Evolutionary conservation across 2,329 filamentous ascomycete genomes (phyloP).

Genomic region (Xylogone sp.): DNA sequence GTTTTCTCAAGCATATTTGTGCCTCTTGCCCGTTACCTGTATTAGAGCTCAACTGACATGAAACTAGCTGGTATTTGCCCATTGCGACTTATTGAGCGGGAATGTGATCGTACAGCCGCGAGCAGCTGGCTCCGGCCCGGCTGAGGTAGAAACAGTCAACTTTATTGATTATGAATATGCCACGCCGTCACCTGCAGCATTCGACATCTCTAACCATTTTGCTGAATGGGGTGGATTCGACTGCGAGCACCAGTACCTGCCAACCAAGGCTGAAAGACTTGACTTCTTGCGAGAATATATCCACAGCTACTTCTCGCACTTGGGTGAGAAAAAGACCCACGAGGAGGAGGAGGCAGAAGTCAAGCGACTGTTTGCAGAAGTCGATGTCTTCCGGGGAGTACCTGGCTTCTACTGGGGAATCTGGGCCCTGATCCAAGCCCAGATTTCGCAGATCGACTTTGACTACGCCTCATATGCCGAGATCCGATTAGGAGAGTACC

Average conservation of each 20-base stretch:
- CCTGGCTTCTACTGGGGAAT: conserved; percentile 92
- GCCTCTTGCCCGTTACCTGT: not conserved
- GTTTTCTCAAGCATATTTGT: not conserved
- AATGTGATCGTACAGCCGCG: conserved; percentile 83
- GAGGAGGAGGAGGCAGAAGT: conserved; percentile 58
- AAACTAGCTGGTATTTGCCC: conserved; percentile 79
- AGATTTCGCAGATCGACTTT: conserved; percentile 93
- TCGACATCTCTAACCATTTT: conserved; percentile 97
- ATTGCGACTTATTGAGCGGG: conserved; percentile 93
- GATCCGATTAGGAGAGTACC: conserved; percentile 82
- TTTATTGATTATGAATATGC: conserved; percentile 99
- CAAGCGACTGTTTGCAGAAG: conserved; percentile 68
- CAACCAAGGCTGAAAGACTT: conserved; percentile 70
- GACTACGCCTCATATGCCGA: conserved; percentile 94
- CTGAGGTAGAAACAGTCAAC: conserved; percentile 51
- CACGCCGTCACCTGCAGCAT: conserved; percentile 87
- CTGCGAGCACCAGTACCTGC: conserved; percentile 82
- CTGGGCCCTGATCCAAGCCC: conserved; percentile 92
- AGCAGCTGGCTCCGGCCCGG: conserved; percentile 28
- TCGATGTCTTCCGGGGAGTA: conserved; percentile 83
- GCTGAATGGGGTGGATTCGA: conserved; percentile 98
- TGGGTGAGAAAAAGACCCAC: conserved; percentile 33
- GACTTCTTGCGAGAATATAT: conserved; percentile 85
- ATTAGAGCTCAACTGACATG: conserved; percentile 14
- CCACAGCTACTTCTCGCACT: conserved; percentile 62